Base-by-base conservation (phyloP, 164 flowering plant genomes). In the Aristolochia fimbriata region DNA sequence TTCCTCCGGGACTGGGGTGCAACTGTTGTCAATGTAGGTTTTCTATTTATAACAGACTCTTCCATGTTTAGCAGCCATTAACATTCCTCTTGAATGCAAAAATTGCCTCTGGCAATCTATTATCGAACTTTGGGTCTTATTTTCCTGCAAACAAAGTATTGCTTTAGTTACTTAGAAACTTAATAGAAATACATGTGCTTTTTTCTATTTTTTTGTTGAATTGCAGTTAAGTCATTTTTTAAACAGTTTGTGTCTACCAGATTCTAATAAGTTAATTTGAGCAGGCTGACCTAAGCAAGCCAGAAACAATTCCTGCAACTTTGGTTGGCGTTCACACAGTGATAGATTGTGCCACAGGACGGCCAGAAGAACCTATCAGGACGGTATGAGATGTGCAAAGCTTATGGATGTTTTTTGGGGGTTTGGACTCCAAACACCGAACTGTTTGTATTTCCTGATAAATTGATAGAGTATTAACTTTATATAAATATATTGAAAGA, bases 1-100 rank as follows among this genome's bases (percentile, higher is more conserved):
- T 93, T 93, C 60, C 96, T 93, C 59, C 94, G 99, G n/a, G 96
- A 93, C 68, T 93, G 99, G 99, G 99, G 97, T 62, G 99, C 97
- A 13, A 90, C 85, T 20, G 96, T 90, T 57, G 99, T 90, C 69
- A 93, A 93, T 78, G 98, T 89, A 68, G 22, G 75, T 49, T 54
- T n/a, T 47, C 25, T 23, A 47, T 30, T 22, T 27, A 30, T 21
- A 37, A 23, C 1, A 22, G 5, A 12, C 23, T 27, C 27, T 10
- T 22, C 15, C 15, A 22, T 52, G 9, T 22, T 20, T 21, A 15
- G 19, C 7, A 51, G 17, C 16, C 6, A 25, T 21, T 15, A 20
- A 20, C 3, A 31, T 31, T 31, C 37, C 37, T 31, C 7, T 3
- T 31, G 5, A 31, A 31, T 3, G 37, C 37, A 31, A 31, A 31